These are phyloP conservation scores for Malania oleifera DNA, from an alignment of 164 flowering plant species.

Conservation along the genomic window DNA sequence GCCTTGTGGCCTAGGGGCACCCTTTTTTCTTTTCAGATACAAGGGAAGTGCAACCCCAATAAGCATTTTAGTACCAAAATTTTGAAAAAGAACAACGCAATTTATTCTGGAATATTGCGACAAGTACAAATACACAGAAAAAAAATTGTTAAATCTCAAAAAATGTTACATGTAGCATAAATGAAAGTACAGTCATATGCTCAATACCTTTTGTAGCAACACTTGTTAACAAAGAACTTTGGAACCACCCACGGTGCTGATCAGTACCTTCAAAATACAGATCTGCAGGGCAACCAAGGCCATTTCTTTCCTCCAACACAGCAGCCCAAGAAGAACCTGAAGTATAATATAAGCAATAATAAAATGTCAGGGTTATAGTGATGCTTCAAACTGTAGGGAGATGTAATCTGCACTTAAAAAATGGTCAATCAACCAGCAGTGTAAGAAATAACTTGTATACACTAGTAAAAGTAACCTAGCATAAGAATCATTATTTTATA, in stretches of 20 bases:
- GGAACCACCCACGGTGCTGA: slow-evolving; percentile 99
- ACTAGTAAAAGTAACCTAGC: not conserved
- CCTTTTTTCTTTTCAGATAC: no score
- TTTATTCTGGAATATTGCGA: not conserved
- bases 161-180: not conserved
- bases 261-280: slow-evolving; percentile 95
- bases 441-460: not conserved
- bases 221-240: slow-evolving; percentile 90
- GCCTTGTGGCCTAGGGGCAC: no score
- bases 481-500: not conserved
- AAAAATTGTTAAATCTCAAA: not conserved
- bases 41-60: no score
- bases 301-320: slow-evolving; percentile 67
- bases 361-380: not conserved
- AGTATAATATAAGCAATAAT: slow-evolving; percentile 10
- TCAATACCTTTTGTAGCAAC: slow-evolving; percentile 70
- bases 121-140: not conserved
- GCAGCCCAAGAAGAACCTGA: slow-evolving; percentile 99
- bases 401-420: no score
- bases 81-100: no score
- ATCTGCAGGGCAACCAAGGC: slow-evolving; percentile 80
- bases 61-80: no score
- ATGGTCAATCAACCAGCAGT: not conserved
- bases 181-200: not conserved
- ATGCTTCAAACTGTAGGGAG: no score